Base-by-base conservation (phyloP, 768 basidiomycete species). In the Kwoniella mangroviensis region DNA sequence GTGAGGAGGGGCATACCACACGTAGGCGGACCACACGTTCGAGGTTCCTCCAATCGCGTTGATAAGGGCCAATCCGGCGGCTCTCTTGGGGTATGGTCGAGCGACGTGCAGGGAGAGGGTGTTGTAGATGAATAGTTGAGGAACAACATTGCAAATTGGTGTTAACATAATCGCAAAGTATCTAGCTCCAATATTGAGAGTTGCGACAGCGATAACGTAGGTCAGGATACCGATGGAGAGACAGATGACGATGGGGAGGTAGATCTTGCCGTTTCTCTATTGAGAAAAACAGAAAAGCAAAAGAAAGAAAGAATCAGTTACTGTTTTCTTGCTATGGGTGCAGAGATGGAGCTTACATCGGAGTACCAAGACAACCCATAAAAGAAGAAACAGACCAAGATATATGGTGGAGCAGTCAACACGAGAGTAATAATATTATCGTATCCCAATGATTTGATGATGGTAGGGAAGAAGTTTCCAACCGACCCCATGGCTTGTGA, bases 61-160 rank as follows among this genome's bases (percentile, higher is more conserved):
- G 26, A 79, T 68, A n/a, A 81, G 59, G 2, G 80, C 79, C 4
- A 78, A 54, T 2, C 73, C 73, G 11, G 80, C 80, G 1, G 80
- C 80, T 54, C 80, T 72, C 73, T 81, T 81, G 51, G 79, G 65
- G 62, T 69, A 61, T 3, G 80, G 80, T 45, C 80, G 71, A 40
- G 80, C 69, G 11, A 80, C 58, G 56, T 81, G 79, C 13, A 69
- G 65, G 41, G 76, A 76, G 56, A 80, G 65, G 24, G 73, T 78
- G 65, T 80, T 80, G 79, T 78, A 80, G 5, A 80, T 65, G 58
- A 79, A 57, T 57, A 81, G 57, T 56, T 81, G 79, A 10, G 79
- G 78, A 4, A 72, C 78, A 63, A 81, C 79, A 57, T 63, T 63
- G 7, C 41, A 43, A 45, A 69, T 69, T 5, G 79, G 79, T 28